Conservation (phyloP, 2,329 filamentous ascomycete species). For the Pseudogymnoascus destructans region DNA sequence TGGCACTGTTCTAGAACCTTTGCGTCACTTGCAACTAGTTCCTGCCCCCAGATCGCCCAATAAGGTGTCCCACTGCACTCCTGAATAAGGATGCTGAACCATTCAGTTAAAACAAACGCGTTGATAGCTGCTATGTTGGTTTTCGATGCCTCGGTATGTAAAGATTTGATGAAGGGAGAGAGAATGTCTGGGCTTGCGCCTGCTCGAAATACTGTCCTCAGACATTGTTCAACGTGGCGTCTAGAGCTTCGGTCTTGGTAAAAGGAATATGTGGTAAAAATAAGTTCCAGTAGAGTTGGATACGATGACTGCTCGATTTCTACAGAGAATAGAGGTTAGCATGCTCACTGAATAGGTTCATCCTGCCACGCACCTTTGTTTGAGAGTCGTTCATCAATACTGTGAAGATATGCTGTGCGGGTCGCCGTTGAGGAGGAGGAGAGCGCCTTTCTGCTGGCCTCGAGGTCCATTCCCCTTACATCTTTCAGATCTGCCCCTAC, state of each 20-base stretch:
- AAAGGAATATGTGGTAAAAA: constrained; percentile 78
- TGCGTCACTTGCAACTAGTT: constrained; percentile 56
- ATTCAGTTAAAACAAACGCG: constrained; percentile 82
- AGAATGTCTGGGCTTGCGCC: constrained; percentile 45
- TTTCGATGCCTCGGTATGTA: constrained; percentile 65
- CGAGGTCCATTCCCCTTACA: constrained; percentile 41
- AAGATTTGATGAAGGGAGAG: constrained; percentile 48
- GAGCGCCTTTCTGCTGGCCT: constrained; percentile 37
- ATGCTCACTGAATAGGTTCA: constrained; percentile 10
- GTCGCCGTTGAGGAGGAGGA: constrained; percentile 48
- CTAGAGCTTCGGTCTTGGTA: constrained; percentile 81
- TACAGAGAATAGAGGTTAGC: constrained; percentile 17
- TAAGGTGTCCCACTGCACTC: constrained; percentile 47
- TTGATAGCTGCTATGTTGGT: constrained; percentile 62
- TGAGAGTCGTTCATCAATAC: constrained; percentile 42
- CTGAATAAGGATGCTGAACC: constrained; percentile 71
- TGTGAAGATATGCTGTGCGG: constrained; percentile 41
- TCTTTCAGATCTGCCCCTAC: constrained; percentile 31
- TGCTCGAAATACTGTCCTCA: constrained; percentile 51
- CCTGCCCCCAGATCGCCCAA: constrained; percentile 52
- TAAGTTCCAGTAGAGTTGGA: constrained; percentile 48
- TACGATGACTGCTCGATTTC: constrained; percentile 31
- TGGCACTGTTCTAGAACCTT: constrained; percentile 68
- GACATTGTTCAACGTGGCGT: constrained; percentile 67
- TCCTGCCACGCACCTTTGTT: constrained; percentile 36